These are phyloP conservation scores for Zelopaecilomyces penicillatus DNA, from an alignment of 2,329 filamentous ascomycete genomes.

Conservation along the genomic window DNA sequence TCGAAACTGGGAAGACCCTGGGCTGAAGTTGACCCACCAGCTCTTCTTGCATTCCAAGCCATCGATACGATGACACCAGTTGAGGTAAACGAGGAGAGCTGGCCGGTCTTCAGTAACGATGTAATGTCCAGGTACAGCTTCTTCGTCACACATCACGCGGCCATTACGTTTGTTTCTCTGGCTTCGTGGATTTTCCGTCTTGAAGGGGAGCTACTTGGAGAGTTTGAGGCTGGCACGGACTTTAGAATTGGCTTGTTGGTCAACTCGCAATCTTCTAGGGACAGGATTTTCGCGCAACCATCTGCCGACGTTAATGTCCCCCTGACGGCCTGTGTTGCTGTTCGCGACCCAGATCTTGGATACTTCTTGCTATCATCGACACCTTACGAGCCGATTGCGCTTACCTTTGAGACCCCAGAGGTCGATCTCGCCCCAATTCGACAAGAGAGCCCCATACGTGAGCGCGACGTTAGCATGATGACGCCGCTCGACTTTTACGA, in stretches of 20 bases:
- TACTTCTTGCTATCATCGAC: slow-evolving; percentile 55
- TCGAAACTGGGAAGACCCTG: slow-evolving; percentile 34
- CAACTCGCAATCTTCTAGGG: slow-evolving; percentile 49
- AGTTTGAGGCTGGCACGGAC: slow-evolving; percentile 49
- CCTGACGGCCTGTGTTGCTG: slow-evolving; percentile 44
- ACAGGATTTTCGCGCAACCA: slow-evolving; percentile 49
- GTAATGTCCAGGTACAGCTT: slow-evolving; percentile 55
- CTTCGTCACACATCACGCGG: slow-evolving; percentile 52
- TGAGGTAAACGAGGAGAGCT: slow-evolving; percentile 48
- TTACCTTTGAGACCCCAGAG: slow-evolving; percentile 54
- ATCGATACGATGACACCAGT: slow-evolving; percentile 49
- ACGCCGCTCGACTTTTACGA: slow-evolving; percentile 46
- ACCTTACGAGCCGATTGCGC: slow-evolving; percentile 46
- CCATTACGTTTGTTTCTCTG: slow-evolving; percentile 52
- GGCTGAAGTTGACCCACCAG: slow-evolving; percentile 32
- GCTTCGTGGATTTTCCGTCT: slow-evolving; percentile 56
- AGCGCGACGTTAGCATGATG: slow-evolving; percentile 35
- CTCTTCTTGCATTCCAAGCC: slow-evolving; percentile 53
- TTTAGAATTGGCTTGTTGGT: slow-evolving; percentile 54
- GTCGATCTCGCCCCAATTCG: slow-evolving; percentile 36
- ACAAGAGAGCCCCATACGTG: slow-evolving; percentile 34
- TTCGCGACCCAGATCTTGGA: slow-evolving; percentile 54
- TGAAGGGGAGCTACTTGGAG: slow-evolving; percentile 50
- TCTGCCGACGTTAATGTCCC: slow-evolving; percentile 37
- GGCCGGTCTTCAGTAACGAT: slow-evolving; percentile 56